Percentiles rank a stretch among this genome's conserved stretches.
Conservation (phyloP, 129 eudicot species). For the Rutidosis leptorrhynchoides region DNA sequence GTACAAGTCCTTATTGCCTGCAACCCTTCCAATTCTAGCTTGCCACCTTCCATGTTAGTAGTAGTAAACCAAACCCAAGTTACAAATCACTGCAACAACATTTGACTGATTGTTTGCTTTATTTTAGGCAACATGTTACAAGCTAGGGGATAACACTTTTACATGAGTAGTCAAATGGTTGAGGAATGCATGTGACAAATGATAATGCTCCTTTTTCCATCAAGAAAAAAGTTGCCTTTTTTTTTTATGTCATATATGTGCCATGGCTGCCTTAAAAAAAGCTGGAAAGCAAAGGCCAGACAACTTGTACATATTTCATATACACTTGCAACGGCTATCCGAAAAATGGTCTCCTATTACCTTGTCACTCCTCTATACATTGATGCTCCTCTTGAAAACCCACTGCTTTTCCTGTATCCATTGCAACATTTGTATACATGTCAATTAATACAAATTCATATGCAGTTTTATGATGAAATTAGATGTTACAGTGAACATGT, state of each 20-base stretch:
- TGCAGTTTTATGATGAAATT: neutral
- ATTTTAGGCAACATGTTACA: neutral
- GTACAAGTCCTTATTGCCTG: conserved; percentile 99
- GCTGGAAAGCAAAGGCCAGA: neutral
- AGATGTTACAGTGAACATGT: neutral
- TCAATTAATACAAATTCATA: neutral
- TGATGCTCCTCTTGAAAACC: conserved; percentile 96
- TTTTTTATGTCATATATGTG: conserved; percentile 21
- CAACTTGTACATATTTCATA: conserved; percentile 26
- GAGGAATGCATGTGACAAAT: conserved; percentile 3
- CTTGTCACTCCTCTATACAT: conserved; percentile 97
- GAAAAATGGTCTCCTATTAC: conserved; percentile 24
- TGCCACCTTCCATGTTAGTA: conserved; percentile 93
- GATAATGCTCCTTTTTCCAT: conserved; percentile 29
- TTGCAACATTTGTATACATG: neutral
- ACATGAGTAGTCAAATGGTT: neutral
- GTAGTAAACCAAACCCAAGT: conserved; percentile 9
- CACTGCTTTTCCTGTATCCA: conserved; percentile 83
- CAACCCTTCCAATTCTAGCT: conserved; percentile 98
- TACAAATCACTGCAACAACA: neutral
- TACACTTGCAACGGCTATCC: neutral
- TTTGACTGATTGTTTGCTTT: conserved; percentile 5
- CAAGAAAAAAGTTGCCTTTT: conserved; percentile 7
- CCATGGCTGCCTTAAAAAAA: conserved; percentile 27
- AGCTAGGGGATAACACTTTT: neutral